A percentile compares a stretch with the other conserved stretches of the same genome.
These are phyloP conservation scores for Hypoxylon sp. DNA, from an alignment of 2,329 filamentous ascomycete genomes.

Conservation along the genomic window DNA sequence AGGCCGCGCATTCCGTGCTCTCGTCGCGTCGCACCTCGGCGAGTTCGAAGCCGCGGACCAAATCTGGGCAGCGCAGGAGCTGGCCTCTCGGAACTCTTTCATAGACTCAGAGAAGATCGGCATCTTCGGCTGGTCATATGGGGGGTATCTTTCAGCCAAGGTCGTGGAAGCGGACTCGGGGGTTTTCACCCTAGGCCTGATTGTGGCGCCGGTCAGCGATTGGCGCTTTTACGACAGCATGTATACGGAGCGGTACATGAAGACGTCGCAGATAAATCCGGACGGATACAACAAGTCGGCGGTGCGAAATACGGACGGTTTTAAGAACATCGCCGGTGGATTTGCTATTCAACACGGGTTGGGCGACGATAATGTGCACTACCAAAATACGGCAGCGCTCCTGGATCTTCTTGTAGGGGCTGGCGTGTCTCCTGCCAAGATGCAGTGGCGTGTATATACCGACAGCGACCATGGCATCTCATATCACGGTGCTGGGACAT, in stretches of 20 bases:
- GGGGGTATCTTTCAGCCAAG: conserved; percentile 77
- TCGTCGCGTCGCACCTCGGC: conserved; percentile 72
- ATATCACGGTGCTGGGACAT: conserved; percentile 69
- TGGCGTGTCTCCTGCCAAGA: conserved; percentile 72
- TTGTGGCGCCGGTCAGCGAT: conserved; percentile 76
- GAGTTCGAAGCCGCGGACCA: conserved; percentile 76
- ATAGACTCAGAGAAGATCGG: conserved; percentile 72
- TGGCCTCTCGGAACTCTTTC: conserved; percentile 65
- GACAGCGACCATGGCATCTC: conserved; percentile 75
- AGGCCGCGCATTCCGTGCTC: conserved; percentile 73
- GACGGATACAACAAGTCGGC: conserved; percentile 74
- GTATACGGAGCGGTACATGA: conserved; percentile 83
- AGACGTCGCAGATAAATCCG: conserved; percentile 69
- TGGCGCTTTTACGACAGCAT: conserved; percentile 80
- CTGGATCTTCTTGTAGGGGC: conserved; percentile 72
- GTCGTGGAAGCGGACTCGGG: conserved; percentile 74
- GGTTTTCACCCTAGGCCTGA: conserved; percentile 73
- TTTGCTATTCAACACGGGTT: conserved; percentile 76
- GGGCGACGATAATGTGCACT: conserved; percentile 81
- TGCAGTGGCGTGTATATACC: conserved; percentile 76
- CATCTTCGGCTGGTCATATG: conserved; percentile 79
- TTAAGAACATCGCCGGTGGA: conserved; percentile 73
- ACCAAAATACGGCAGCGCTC: conserved; percentile 75
- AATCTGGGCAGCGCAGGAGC: conserved; percentile 74
- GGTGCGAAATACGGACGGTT: conserved; percentile 71